Conservation (phyloP, 2,329 filamentous ascomycete species). For the Lachnellula arida region DNA sequence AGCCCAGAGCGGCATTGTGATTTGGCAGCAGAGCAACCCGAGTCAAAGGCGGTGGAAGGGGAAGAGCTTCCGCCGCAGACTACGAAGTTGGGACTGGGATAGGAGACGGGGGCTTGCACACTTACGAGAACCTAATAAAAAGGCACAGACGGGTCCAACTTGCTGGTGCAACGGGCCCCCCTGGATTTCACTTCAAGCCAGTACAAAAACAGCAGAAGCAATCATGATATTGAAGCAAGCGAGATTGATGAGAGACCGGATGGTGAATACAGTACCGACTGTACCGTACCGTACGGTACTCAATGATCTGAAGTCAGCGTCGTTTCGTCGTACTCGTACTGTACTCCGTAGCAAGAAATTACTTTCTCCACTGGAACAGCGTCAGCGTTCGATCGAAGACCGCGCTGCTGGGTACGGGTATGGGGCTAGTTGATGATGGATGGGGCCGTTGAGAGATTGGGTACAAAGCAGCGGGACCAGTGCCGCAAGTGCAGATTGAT, state of each 20-base stretch:
- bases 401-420: background rate
- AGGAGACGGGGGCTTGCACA: too few relatives aligned
- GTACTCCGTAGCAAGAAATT: background rate
- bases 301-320: too few relatives aligned
- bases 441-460: background rate
- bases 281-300: too few relatives aligned
- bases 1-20: background rate
- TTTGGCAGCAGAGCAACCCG: background rate
- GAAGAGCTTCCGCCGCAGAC: background rate
- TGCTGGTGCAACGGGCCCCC: slow-evolving; percentile 6
- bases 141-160: too few relatives aligned
- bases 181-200: slow-evolving; percentile 2
- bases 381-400: background rate
- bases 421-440: background rate
- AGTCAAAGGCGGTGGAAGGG: slow-evolving; percentile 3
- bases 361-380: background rate
- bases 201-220: background rate
- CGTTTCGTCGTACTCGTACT: background rate
- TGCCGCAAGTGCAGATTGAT: background rate
- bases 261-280: too few relatives aligned
- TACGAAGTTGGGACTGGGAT: background rate
- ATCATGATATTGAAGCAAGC: background rate
- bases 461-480: background rate
- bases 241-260: slow-evolving; percentile 3
- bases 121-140: too few relatives aligned